Percentiles rank a stretch among this genome's conserved stretches.
phyloP scores from a whole-genome alignment of 1,284 basidiomycete species.

The Anthracocystis setariae region DNA sequence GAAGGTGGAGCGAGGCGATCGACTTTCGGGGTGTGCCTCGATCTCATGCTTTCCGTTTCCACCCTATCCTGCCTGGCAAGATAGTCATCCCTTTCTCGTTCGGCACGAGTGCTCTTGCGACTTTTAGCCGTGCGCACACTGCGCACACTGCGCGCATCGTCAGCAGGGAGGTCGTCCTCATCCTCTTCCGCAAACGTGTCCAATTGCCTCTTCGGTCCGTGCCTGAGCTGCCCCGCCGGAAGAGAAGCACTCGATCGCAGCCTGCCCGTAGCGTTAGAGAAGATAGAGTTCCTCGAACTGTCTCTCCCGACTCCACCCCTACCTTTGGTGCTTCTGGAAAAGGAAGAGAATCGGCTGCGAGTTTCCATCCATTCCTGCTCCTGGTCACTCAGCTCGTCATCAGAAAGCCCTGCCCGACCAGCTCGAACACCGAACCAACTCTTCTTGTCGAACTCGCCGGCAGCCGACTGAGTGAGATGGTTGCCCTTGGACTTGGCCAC shows the following conservation, averaged over 20 bases:
- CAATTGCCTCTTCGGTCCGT: constrained; percentile 19
- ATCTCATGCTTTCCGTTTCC: constrained; percentile 5
- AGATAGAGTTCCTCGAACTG: constrained; percentile 18
- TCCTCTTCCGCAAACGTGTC: constrained; percentile 45
- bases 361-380: constrained; percentile 40
- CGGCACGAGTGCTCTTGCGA: constrained; percentile 32
- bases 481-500: constrained; percentile 38
- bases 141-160: constrained; percentile 22
- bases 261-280: constrained; percentile 31
- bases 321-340: constrained; percentile 16
- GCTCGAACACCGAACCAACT: constrained; percentile 28
- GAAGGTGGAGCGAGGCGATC: constrained; percentile 20
- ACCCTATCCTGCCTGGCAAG: constrained; percentile 30
- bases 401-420: constrained; percentile 21
- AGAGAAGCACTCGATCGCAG: constrained; percentile 29
- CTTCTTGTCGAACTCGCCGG: constrained; percentile 19
- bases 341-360: constrained; percentile 16
- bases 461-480: constrained; percentile 14
- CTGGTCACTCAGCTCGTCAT: constrained; percentile 30
- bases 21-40: constrained; percentile 10
- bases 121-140: constrained; percentile 18
- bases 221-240: constrained; percentile 28
- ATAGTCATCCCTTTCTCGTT: constrained; percentile 44
- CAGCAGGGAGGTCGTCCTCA: constrained; percentile 27
- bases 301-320: background rate